Conservation (phyloP, 768 basidiomycete genomes). For the Tylopilus sp. region DNA sequence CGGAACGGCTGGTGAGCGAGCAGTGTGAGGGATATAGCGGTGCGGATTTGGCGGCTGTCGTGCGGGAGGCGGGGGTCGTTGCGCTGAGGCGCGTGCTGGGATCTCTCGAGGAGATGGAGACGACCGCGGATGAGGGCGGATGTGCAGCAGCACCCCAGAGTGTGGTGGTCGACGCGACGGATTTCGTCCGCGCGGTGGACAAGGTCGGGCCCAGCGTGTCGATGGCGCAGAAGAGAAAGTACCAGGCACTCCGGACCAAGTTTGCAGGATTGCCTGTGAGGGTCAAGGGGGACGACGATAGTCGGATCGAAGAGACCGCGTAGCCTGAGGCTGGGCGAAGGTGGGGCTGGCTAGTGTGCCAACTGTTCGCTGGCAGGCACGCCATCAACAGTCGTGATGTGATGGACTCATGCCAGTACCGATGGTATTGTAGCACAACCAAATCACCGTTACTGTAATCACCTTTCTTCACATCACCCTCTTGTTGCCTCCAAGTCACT, state of each 20-base stretch:
- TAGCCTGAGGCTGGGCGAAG: too few relatives aligned
- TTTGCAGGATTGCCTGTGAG: neutral
- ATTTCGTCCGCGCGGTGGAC: neutral
- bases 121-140: neutral
- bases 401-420: too few relatives aligned
- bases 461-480: too few relatives aligned
- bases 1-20: neutral
- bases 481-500: too few relatives aligned
- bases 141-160: neutral
- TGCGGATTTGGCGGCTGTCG: neutral
- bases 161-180: neutral
- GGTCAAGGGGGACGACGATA: neutral
- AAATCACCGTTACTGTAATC: too few relatives aligned
- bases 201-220: neutral
- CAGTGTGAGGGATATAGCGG: neutral
- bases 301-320: neutral
- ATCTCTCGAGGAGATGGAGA: neutral
- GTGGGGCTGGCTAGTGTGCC: too few relatives aligned
- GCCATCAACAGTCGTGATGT: too few relatives aligned
- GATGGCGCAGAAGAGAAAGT: neutral
- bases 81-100: neutral
- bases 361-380: too few relatives aligned
- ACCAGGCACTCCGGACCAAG: neutral
- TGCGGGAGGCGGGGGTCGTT: neutral
- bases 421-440: too few relatives aligned